These are phyloP conservation scores for Verticillium zaregamsianum DNA, from an alignment of 2,329 filamentous ascomycete species.

Conservation along the genomic window DNA sequence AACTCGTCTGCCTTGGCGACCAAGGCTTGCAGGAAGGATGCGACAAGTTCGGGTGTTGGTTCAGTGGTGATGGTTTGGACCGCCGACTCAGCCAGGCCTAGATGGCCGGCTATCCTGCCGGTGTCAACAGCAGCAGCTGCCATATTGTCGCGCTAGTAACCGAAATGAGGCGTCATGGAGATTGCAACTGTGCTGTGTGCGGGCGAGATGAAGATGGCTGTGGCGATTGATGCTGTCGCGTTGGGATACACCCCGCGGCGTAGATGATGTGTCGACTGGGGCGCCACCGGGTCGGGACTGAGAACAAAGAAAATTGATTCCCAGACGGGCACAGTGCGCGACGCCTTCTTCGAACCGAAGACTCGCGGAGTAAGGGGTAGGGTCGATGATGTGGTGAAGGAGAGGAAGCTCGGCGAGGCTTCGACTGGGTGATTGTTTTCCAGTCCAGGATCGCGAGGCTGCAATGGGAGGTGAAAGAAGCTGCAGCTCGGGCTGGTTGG, in stretches of 20 bases:
- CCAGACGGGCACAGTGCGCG: not conserved
- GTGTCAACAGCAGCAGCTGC: constrained; percentile 56
- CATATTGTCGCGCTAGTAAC: constrained; percentile 23
- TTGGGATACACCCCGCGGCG: not conserved
- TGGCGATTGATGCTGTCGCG: not conserved
- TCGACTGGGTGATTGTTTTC: not conserved
- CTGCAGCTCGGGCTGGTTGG: not conserved
- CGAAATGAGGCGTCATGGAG: not conserved
- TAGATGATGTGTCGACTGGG: not conserved
- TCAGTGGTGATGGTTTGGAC: constrained; percentile 58
- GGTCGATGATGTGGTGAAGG: not conserved
- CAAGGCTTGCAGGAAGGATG: constrained; percentile 69
- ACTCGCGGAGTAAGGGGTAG: not conserved
- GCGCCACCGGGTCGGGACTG: not conserved
- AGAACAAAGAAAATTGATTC: not conserved
- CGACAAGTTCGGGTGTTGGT: constrained; percentile 76
- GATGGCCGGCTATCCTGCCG: constrained; percentile 68
- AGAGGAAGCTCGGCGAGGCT: not conserved
- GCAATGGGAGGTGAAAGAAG: not conserved
- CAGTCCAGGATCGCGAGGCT: not conserved
- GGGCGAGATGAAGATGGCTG: not conserved
- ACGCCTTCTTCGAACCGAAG: not conserved
- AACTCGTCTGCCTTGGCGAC: constrained; percentile 76
- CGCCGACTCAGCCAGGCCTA: constrained; percentile 62
- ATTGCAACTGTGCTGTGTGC: not conserved